These are phyloP conservation scores for Pulicaria dysenterica DNA, from an alignment of 129 eudicot species.

Conservation along the genomic window DNA sequence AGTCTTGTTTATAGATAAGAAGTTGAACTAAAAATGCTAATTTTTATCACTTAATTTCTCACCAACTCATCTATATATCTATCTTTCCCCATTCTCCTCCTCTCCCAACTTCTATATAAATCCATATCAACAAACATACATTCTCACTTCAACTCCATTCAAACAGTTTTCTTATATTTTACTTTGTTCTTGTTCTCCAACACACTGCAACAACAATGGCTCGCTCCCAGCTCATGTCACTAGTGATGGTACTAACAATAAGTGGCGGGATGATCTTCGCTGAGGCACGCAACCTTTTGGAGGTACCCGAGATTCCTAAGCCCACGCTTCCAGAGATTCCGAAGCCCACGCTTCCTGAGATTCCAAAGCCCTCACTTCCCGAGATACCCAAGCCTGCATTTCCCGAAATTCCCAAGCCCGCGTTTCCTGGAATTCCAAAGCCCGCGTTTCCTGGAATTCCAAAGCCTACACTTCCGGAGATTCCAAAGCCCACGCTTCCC, in stretches of 20 bases:
- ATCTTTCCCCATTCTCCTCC: not conserved
- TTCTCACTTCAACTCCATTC: conserved; percentile 4
- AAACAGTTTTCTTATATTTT: not conserved
- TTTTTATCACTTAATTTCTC: too few species aligned
- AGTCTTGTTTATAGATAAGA: too few species aligned
- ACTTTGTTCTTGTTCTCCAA: too few species aligned
- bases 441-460: not conserved
- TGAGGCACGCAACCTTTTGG: conserved; percentile 35
- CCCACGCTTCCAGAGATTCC: not conserved
- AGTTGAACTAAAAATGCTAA: too few species aligned
- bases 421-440: conserved; percentile 12
- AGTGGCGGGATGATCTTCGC: not conserved
- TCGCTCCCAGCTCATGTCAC: not conserved
- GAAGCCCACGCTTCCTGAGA: not conserved
- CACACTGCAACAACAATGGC: conserved; percentile 31
- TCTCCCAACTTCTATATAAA: conserved; percentile 17
- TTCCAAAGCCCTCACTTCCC: not conserved
- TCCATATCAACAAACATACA: not conserved
- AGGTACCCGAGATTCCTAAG: conserved; percentile 23
- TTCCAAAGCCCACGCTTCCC: not conserved
- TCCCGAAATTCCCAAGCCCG: conserved; percentile 13
- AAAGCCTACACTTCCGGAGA: conserved; percentile 5
- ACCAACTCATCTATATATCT: too few species aligned
- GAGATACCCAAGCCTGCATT: conserved; percentile 9
- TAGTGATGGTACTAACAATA: conserved; percentile 9